Base-by-base conservation (phyloP, 2,329 filamentous ascomycete species). In the Colletotrichum euphorbiae region DNA sequence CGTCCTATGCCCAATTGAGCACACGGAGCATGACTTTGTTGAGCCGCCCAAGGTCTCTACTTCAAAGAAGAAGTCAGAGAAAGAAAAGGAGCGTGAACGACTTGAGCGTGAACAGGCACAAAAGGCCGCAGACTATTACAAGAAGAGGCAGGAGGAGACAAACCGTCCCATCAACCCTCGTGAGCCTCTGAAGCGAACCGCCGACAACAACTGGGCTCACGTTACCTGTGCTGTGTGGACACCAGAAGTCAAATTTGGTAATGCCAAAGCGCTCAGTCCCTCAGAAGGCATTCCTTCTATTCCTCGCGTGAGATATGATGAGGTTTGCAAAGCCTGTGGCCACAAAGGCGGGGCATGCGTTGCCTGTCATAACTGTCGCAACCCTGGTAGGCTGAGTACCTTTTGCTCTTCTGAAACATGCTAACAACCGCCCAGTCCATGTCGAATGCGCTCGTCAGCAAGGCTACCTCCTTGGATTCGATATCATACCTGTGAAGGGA, bases 201-300 rank as follows among this genome's bases (percentile, higher is more conserved):
- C 92, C 4, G 94, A 97, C 77, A 98, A 98, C 80, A 98, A 98
- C 75, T 99, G 96, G 96, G 93, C 98, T 15, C 96, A 99, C 77
- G 93, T 98, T 31, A 91, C 91, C 42, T 99, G 96, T 76, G 94
- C 96, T 1, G 84, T 97, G 17, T 98, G 93, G 90, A 94, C 92
- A 11, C 90, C 93, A 0, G 96, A 99, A 79, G 91, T 97, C 74
- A 96, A 94, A 75, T 99, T 98, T 78, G 94, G 92, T 70, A 93
- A 93, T 73, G 91, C 94, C 17, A 90, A 90, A 74, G 89, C 91
- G 17, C 82, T 99, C 38, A 92, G 94, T 73, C 91, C 94, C 36
- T 94, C 93, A 2, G 96, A 99, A 80, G 95, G 95, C 19, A 93
- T 99, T 71, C 91, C 92, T 4, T 90, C 92, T 6, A 94, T 99